Base-by-base conservation (phyloP, 2,329 filamentous ascomycete species). In the Fusarium sambucinum region DNA sequence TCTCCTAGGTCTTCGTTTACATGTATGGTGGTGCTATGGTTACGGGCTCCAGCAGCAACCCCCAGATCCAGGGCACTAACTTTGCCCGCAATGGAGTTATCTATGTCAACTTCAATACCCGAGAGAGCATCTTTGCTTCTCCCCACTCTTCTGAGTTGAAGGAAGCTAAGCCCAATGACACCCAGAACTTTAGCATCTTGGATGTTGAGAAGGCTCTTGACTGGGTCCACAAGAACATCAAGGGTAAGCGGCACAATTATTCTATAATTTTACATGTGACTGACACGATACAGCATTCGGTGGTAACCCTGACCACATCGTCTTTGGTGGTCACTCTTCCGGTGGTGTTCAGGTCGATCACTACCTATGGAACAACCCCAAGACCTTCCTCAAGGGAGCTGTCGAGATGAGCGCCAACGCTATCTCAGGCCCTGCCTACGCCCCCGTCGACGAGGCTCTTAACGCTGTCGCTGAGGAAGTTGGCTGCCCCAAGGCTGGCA, bases 71-170 rank as follows among this genome's bases (percentile, higher is more conserved):
- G 45, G 78, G 73, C 25, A 73, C 69, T 35, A 79, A 79, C 67
- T 79, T 79, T 63, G 77, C 77, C 19, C 72, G 74, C 33, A 79
- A 79, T n/a, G 77, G 74, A 19, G 74, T 79, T 23, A 53, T 79
- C 47, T 79, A 77, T 44, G 77, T 80, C 56, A 79, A 78, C 67
- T 81, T 81, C 63, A 81, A 79, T 70, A 79, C 77, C 2, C 76
- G 77, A 9, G 77, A 79, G 77, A 81, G 80, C 55, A 79, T 82
- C 38, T 83, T 80, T 48, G 81, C 81, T 10, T 83, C 81, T 7
- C 78, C 81, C 6, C 75, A 81, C 55, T 82, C 81, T 17, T 74
- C 79, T 5, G 76, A 81, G 71, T 69, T 82, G 23, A 55, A 69
- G 35, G 14, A 33, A 3, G 45, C 41, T 4, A 23, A 57, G 6